Evolutionary conservation across 306 rosid species (phyloP), one percentile per base, ranked within the genome.

Genomic region (Trifolium repens): DNA sequence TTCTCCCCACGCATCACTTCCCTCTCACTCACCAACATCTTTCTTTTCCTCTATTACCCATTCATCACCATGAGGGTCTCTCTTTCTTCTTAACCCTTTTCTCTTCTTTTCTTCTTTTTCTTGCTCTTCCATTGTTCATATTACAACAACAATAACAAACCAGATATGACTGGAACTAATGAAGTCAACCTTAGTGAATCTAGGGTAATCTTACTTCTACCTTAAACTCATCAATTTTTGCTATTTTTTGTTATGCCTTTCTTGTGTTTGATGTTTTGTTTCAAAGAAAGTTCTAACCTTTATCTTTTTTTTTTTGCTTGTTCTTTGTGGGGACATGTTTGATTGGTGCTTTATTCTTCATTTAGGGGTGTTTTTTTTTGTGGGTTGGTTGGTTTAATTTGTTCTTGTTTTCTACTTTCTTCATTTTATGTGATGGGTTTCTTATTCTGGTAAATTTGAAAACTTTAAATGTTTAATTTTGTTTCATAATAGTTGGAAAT

Each of bases 121-220:
- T 22, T 68, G 9, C 16, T 65, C 72, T 77, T 59, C 79, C 14
- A 61, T 62, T 82, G 54, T 77, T 78, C 5, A 30, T 30, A 30
- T 0, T 30, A 30, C 34, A 30, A 65, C 35, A 64, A 16, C 59
- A 43, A 62, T n/a, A 58, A 2, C 24, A 22, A 22, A 22, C 24
- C 0, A 80, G 53, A 60, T 32, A 88, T 90, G 96, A 88, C 96
- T 71, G 86, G 92, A 12, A 81, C 86, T 75, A 88, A 84, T 80
- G 84, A 86, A 81, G 81, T 90, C 90, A 90, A 88, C 85, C 86
- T 82, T 70, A 87, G 79, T 81, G 96, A 90, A 86, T 90, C 92
- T 79, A 88, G 84, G 94, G 98, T 93, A 84, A 69, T 7, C 9
- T 34, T 37, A 37, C 61, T 54, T 17, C n/a, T 11, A 54, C 9